phyloP scores from a whole-genome alignment of 2,329 filamentous ascomycete genomes.

The Chaetomium sp. region DNA sequence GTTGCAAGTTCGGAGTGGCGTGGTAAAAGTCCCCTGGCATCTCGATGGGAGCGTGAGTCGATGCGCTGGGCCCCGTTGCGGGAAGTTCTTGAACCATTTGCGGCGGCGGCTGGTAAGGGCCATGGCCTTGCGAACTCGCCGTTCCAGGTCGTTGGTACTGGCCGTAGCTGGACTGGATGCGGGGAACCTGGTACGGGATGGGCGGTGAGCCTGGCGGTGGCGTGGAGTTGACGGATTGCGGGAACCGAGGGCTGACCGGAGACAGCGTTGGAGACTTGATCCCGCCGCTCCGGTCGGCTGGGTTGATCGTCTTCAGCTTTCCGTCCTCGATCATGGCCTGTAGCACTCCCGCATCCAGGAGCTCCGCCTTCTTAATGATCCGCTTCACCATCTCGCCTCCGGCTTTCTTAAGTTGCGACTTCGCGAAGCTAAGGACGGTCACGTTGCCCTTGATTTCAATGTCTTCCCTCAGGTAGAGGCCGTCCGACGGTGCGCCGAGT shows the following conservation, averaged over 20 bases:
- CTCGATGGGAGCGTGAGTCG: constrained; percentile 29
- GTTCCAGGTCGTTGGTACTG: constrained; percentile 29
- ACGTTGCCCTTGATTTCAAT: constrained; percentile 66
- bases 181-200: constrained; percentile 36
- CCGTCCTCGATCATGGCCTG: constrained; percentile 46
- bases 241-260: constrained; percentile 18
- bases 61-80: constrained; percentile 13
- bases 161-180: constrained; percentile 32
- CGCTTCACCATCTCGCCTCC: constrained; percentile 62
- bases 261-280: constrained; percentile 21
- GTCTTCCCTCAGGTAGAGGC: constrained; percentile 62
- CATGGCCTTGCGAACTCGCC: constrained; percentile 24
- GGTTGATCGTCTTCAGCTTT: constrained; percentile 31
- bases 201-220: constrained; percentile 28
- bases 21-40: constrained; percentile 45
- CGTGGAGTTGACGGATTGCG: constrained; percentile 24
- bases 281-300: constrained; percentile 42
- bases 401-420: constrained; percentile 58
- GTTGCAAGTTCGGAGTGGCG: constrained; percentile 19
- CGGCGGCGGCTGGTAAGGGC: constrained; percentile 17
- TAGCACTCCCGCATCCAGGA: constrained; percentile 59
- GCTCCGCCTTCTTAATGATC: constrained; percentile 64
- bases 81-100: constrained; percentile 34
- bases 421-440: constrained; percentile 58
- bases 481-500: constrained; percentile 56